Evolutionary conservation across 495 filamentous ascomycete genomes (phyloP), one percentile per base, ranked within the genome.

Genomic region (Annulohypoxylon nitens): DNA sequence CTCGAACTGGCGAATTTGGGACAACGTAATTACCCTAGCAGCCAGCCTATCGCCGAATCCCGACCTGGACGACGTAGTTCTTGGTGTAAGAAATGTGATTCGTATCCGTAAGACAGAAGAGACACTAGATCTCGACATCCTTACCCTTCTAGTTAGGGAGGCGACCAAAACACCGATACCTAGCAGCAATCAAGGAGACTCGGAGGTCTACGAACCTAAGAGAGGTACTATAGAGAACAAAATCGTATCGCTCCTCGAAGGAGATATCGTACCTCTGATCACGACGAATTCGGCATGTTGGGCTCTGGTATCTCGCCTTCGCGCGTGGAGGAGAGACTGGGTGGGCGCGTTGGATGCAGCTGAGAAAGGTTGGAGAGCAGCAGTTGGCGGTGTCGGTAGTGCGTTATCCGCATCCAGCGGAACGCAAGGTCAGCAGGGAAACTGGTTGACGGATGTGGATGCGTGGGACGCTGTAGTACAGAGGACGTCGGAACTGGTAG

Each of bases 1-100:
- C 78, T 90, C 92, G 66, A 92, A 94, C 81, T 92, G 89, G 86
- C 88, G 93, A 66, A 97, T 99, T 71, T 98, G 94, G 95, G 93
- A 97, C 69, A 99, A 99, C 76, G 88, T 97, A 12, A 86, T 98
- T 54, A 93, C 92, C 2, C 90, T 99, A 43, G 91, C 93, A 0
- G 88, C 92, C 4, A 91, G 93, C 8, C 84, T 94, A 14, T 85
- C 86, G 0, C 94, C 94, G 0, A 73, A 67, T 25, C 90, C 92
- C 0, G 87, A 92, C 0, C 92, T 92, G 77, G 79, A 84, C 1
- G 93, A 97, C 45, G 83, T 97, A 18, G 79, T 97, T 14, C 81
- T 90, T 11, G 93, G 92, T 0, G 85, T 96, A 70, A 86, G 83
- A 33, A 88, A 90, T 41, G 79, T 98, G 37, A 89, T 98, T 63